Base-by-base conservation (phyloP, 768 basidiomycete species). In the Boletus speciosus region DNA sequence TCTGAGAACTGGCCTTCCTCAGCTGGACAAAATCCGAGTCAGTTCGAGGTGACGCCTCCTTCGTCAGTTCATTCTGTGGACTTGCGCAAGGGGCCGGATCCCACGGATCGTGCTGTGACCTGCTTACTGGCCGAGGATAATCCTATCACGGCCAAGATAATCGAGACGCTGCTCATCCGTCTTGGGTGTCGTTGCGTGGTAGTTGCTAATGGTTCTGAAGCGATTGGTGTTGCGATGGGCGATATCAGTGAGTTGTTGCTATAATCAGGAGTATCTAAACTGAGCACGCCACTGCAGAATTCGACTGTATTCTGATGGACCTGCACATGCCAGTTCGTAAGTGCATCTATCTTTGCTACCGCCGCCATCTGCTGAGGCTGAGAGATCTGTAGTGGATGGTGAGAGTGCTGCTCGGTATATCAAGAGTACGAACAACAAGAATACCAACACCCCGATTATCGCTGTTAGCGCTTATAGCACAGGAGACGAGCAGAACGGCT, bases 401-500 rank as follows among this genome's bases (percentile, higher is more conserved):
- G 96, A 98, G 73, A 88, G 90, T 61, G 97, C 97, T 34, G 95
- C 97, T 11, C 81, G 93, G 51, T 98, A 97, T 73, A 96, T 99
- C 77, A 93, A 93, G 76, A 93, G 87, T 61, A 98, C 95, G 16
- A 93, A 91, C 69, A 93, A 92, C 77, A 95, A 88, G 76, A 98
- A 98, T 64, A 85, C 88, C 47, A 86, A 81, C 61, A 95, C 93
- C 11, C 96, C 96, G 0, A 98, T 95, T 49, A 84, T 96, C 56
- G 89, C 92, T 49, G 85, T 96, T 47, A 95, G 90, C 66, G 92
- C 91, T 32, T 93, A 93, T 68, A 86, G 90, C 59, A 83, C 84
- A 10, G 76, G 75, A 16, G 89, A 92, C 55, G 85, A 85, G 52
- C 78, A 75, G 42, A 83, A 79, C 69, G 83, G 83, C 55, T 71